phyloP scores from a whole-genome alignment of 2,329 filamentous ascomycete species.

The Didymellaceae sp. region DNA sequence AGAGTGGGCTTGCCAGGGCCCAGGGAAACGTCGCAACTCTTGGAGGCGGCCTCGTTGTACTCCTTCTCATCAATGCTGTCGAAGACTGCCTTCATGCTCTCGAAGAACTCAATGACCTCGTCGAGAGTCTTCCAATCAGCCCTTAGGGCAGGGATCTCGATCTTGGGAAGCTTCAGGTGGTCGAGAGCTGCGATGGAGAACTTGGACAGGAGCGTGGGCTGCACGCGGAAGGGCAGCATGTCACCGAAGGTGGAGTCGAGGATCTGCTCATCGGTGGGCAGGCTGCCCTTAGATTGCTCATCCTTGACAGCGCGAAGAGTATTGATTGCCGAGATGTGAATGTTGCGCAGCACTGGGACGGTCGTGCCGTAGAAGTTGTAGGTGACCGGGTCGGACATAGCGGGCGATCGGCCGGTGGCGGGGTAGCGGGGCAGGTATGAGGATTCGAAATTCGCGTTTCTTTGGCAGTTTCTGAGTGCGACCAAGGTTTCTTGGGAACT shows the following conservation, averaged over 20 bases:
- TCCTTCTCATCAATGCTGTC: conserved; percentile 26
- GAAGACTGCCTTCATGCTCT: conserved; percentile 16
- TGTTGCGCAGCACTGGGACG: conserved; percentile 21
- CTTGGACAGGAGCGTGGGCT: conserved; percentile 26
- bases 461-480: not conserved
- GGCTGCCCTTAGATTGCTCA: conserved; percentile 18
- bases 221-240: conserved; percentile 31
- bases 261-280: conserved; percentile 25
- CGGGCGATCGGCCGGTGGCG: conserved; percentile 12
- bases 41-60: conserved; percentile 26
- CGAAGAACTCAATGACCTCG: conserved; percentile 31
- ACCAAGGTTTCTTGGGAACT: not conserved
- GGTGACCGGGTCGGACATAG: conserved; percentile 24
- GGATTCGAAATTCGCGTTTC: not conserved
- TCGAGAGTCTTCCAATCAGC: conserved; percentile 22
- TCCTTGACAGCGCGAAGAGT: conserved; percentile 25
- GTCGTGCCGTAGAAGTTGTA: conserved; percentile 28
- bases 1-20: conserved; percentile 13
- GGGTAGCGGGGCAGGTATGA: not conserved
- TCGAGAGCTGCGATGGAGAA: conserved; percentile 20
- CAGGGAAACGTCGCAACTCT: conserved; percentile 21
- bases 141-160: conserved; percentile 12
- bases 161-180: conserved; percentile 14
- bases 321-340: conserved; percentile 21
- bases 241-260: conserved; percentile 24